Conservation (phyloP, 768 basidiomycete genomes). For the Lentinula sp. region DNA sequence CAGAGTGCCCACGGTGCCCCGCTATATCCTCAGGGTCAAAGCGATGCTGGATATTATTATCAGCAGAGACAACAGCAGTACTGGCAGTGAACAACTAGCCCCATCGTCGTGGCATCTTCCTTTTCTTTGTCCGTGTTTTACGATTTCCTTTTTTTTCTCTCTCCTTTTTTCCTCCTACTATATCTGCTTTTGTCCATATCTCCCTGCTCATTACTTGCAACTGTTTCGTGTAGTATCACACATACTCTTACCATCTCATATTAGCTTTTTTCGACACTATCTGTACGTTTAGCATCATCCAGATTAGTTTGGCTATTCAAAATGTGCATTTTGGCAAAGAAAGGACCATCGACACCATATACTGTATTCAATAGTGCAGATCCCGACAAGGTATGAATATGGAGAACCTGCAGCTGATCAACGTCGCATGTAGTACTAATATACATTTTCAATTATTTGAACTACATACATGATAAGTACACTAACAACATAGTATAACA, state of each 20-base stretch:
- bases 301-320: constrained; percentile 1
- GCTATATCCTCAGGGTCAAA: constrained; percentile 59
- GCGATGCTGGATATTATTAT: constrained; percentile 68
- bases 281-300: constrained; percentile 15
- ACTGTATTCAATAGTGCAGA: too few relatives aligned
- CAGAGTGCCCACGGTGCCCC: constrained; percentile 38
- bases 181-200: constrained; percentile 10
- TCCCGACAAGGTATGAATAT: too few relatives aligned
- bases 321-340: not conserved
- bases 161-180: constrained; percentile 14
- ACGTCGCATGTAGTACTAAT: too few relatives aligned
- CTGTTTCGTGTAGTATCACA: constrained; percentile 12
- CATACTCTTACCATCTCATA: constrained; percentile 11
- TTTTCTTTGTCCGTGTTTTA: constrained; percentile 7
- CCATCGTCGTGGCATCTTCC: constrained; percentile 1
- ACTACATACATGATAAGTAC: too few relatives aligned
- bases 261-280: constrained; percentile 11
- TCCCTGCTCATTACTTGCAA: constrained; percentile 15
- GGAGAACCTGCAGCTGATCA: too few relatives aligned
- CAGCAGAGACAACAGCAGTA: constrained; percentile 51
- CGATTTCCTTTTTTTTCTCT: constrained; percentile 10
- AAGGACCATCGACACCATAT: not conserved
- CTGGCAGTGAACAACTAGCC: constrained; percentile 42
- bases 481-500: not conserved
- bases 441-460: too few relatives aligned